Conservation (phyloP, 2,329 filamentous ascomycete species). For the Ophiostoma pallidulum region DNA sequence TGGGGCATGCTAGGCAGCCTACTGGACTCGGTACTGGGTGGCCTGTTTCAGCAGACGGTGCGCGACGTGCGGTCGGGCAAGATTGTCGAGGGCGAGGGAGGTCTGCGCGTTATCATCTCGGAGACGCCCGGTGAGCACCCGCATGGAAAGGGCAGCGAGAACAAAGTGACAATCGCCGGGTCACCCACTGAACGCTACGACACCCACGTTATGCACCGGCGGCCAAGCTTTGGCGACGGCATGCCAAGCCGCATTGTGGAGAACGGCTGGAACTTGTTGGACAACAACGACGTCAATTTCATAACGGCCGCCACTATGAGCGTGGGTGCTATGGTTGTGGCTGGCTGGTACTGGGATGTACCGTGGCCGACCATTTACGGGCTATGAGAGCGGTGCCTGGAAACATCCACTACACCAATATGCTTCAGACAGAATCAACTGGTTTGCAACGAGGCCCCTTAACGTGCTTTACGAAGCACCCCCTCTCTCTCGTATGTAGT, state of each 20-base stretch:
- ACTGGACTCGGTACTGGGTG: slow-evolving; percentile 80
- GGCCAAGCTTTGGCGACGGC: slow-evolving; percentile 43
- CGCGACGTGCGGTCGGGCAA: slow-evolving; percentile 75
- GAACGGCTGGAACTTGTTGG: slow-evolving; percentile 63
- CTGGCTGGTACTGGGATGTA: slow-evolving; percentile 51
- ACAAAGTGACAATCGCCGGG: slow-evolving; percentile 23
- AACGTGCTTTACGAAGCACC: too few species aligned
- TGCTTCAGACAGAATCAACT: too few species aligned
- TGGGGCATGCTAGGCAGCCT: slow-evolving; percentile 75
- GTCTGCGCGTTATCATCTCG: slow-evolving; percentile 44
- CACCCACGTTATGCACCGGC: slow-evolving; percentile 38
- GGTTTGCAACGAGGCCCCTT: too few species aligned
- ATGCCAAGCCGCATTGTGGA: slow-evolving; percentile 55
- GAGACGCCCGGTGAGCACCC: slow-evolving; percentile 9
- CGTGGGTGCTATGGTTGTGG: slow-evolving; percentile 60
- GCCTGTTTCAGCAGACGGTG: slow-evolving; percentile 75
- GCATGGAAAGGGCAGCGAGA: slow-evolving; percentile 12
- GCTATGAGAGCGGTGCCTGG: background rate
- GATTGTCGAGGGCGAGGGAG: slow-evolving; percentile 79
- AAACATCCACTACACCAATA: background rate
- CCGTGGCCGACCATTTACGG: slow-evolving; percentile 37
- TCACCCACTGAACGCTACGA: slow-evolving; percentile 35
- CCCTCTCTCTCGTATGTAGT: too few species aligned
- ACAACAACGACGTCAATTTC: slow-evolving; percentile 95
- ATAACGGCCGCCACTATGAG: slow-evolving; percentile 82